phyloP scores from a whole-genome alignment of 805 yeast genomes.

The Starmerella geochares region DNA sequence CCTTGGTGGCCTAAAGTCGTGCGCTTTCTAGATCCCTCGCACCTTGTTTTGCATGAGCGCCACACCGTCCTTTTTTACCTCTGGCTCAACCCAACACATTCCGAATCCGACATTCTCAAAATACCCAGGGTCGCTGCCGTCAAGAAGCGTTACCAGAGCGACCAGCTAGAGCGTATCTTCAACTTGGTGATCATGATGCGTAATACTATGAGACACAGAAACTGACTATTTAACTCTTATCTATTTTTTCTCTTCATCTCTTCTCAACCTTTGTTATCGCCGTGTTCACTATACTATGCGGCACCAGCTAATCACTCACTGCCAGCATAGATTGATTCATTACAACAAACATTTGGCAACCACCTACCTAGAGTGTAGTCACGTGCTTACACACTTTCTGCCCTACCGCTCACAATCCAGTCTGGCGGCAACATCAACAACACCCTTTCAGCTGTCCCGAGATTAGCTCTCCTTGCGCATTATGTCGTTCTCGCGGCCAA shows the following conservation, averaged over 20 bases:
- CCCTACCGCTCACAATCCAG: not conserved
- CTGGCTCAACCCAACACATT: not conserved
- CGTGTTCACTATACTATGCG: too few species aligned
- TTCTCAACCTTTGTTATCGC: not conserved
- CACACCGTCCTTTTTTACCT: not conserved
- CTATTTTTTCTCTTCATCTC: not conserved
- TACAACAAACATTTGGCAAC: too few species aligned
- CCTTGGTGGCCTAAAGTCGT: conserved; percentile 8
- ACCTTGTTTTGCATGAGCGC: conserved; percentile 1
- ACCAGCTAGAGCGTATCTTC: not conserved
- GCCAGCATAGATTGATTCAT: too few species aligned
- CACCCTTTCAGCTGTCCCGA: not conserved
- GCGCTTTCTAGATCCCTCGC: conserved; percentile 4
- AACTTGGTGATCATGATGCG: not conserved
- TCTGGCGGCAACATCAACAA: not conserved
- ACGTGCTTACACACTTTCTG: not conserved
- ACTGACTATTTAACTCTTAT: not conserved
- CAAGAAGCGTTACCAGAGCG: not conserved
- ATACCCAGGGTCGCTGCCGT: not conserved
- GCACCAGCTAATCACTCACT: too few species aligned
- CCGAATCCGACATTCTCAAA: not conserved
- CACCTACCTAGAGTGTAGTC: too few species aligned
- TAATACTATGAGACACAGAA: not conserved
- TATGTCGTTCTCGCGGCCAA: conserved; percentile 13
- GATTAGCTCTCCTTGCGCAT: not conserved